Base-by-base conservation (phyloP, 106 monocot genomes). In the Platanthera guangdongensis region DNA sequence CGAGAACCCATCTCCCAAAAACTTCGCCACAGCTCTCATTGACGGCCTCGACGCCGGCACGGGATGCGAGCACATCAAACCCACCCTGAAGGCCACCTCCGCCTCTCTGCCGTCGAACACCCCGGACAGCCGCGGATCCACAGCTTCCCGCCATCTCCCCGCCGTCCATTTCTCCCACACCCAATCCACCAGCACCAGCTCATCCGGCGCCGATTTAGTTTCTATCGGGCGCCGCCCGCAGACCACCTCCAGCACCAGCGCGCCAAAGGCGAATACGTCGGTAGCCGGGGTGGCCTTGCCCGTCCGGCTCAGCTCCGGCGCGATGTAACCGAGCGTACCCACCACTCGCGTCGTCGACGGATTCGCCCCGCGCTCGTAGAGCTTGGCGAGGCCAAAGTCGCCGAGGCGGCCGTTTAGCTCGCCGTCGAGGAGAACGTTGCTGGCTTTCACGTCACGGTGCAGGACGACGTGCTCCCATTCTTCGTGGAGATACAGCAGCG, bases 401-500 rank as follows among this genome's bases (percentile, higher is more conserved):
- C 80, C 80, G 19, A 74, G 74, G 28, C 80, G 73, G 32, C 74
- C 74, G n/a, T 80, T 80, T 2, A 80, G 25, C 45, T 80, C 80
- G 0, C 80, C 50, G 32, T 80, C 80, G 7, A 80, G 50, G 45
- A 90, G 82, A 9, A 90, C 82, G 76, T 88, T 88, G 81, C 87
- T 87, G 9, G 90, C 87, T 76, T 90, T 90, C 25, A 90, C 85
- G 79, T 90, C 90, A 1, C 81, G 77, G 74, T 88, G 88, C 57
- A 88, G 21, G 9, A 51, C 72, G 3, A 72, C 72, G 72, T 22
- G n/a, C 51, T 72, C 72, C 94, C 91, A 94, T 72, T 80, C 94
- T 75, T 94, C 94, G 84, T 94, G 91, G 60, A 94, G 91, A 76
- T 94, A 94, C 8, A 91, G 79, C 16, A 94, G 85, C 11, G 90